Evolutionary conservation across 2,329 filamentous ascomycete genomes (phyloP).

Genomic region (Stachybotrys chlorohalonatus): DNA sequence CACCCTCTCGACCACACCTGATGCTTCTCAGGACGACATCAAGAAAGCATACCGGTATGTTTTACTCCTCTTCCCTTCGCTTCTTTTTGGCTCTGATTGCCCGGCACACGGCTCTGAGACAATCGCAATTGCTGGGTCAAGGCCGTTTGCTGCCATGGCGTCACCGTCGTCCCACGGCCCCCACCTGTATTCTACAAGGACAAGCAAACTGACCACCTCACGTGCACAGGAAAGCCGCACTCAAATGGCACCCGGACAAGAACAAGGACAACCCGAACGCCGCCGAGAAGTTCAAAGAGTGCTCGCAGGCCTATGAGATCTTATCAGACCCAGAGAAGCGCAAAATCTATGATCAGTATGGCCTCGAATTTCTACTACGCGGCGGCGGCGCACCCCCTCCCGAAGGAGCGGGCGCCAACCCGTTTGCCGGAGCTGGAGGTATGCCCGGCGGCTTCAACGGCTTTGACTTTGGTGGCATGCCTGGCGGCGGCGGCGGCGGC

Average conservation of each 20-base stretch:
- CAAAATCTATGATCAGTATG: constrained; percentile 89
- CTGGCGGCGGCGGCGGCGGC: constrained; percentile 22
- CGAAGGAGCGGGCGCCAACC: constrained; percentile 44
- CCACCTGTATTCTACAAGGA: not conserved
- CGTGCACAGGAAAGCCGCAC: constrained; percentile 61
- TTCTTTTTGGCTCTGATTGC: constrained; percentile 5
- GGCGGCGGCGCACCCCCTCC: constrained; percentile 65
- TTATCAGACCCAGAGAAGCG: constrained; percentile 95
- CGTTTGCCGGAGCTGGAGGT: constrained; percentile 48
- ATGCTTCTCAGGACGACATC: constrained; percentile 84
- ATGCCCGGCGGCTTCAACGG: constrained; percentile 44
- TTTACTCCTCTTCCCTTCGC: not conserved
- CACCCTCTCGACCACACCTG: constrained; percentile 66
- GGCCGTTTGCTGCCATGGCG: not conserved
- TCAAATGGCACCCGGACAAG: constrained; percentile 96
- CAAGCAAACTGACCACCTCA: constrained; percentile 23
- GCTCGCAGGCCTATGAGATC: constrained; percentile 96
- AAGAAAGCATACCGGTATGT: constrained; percentile 88
- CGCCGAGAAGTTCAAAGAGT: constrained; percentile 94
- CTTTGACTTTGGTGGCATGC: constrained; percentile 44
- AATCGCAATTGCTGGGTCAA: not conserved
- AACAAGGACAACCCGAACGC: constrained; percentile 86
- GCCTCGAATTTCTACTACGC: constrained; percentile 82
- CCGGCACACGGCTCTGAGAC: not conserved
- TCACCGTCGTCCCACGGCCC: not conserved